Base-by-base conservation (phyloP, 306 rosid species). In the Lathyrus aphaca region DNA sequence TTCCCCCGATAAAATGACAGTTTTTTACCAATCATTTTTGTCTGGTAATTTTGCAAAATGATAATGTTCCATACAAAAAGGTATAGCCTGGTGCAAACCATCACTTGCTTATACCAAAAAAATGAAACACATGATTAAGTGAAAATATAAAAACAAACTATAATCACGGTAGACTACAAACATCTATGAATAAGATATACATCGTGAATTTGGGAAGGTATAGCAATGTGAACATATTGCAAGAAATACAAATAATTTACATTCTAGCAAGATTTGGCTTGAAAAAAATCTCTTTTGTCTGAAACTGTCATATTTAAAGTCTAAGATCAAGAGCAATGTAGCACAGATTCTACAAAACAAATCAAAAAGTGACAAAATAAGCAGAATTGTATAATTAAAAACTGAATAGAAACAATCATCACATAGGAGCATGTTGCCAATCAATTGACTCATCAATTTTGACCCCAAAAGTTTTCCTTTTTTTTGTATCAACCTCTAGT, bases 1-100 rank as follows among this genome's bases (percentile, higher is more conserved):
- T 10, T 94, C 97, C 13, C 97, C 98, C 0, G 91, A 81, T 64
- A 93, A 79, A 54, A 93, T 86, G 32, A 93, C 79, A 61, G 84
- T 93, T 80, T 90, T 90, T 82, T 82, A 90, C 93, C 94, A 90
- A 72, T 85, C 69, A 73, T 66, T 76, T 70, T 90, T 91, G 0
- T 73, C 71, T 4, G 86, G 73, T 70, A 93, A 69, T 56, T 85
- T 83, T 10, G 90, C 92, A 64, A 61, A 82, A 78, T 82, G 81
- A 71, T 94, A 93, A 75, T 78, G 96, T 49, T 90, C 88, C 83
- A 93, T 86, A 63, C 98, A 88, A 70, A 85, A 94, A 68, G 88
- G 88, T 40, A 90, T 79, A 63, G 97, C 94, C 81, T 88, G 96
- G 81, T 88, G 97, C 78, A 93, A 80, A 64, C 90, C 94, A 85